Conservation (phyloP, 2,329 filamentous ascomycete species). For the Colletotrichum destructivum region DNA sequence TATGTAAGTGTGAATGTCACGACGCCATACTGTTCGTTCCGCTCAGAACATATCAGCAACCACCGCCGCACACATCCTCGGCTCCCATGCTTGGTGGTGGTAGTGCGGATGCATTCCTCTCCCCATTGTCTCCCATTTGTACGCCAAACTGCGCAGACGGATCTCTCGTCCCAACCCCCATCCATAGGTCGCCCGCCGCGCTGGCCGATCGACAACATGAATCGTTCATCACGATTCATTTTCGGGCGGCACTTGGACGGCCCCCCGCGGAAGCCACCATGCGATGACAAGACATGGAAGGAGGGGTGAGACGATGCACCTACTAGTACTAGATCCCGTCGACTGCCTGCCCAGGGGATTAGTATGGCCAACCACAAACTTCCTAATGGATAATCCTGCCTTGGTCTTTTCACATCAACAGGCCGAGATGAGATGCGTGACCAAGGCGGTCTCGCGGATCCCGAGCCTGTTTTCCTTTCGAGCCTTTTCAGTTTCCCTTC, state of each 20-base stretch:
- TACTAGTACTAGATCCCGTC: background rate
- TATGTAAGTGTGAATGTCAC: background rate
- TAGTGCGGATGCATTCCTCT: too few species aligned
- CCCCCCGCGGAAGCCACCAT: constrained; percentile 26
- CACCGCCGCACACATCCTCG: background rate
- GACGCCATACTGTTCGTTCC: background rate
- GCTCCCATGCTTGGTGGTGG: background rate
- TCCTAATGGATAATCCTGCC: background rate
- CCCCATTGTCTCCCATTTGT: background rate
- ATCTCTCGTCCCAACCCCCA: constrained; percentile 25
- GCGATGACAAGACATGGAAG: constrained; percentile 6
- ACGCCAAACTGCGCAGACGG: background rate
- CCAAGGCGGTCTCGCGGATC: too few species aligned
- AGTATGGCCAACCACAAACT: background rate
- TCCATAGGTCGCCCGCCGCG: background rate
- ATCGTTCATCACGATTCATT: constrained; percentile 30
- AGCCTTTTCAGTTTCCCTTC: constrained; percentile 2
- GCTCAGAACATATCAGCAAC: background rate
- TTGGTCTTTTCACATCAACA: too few species aligned
- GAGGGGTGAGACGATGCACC: constrained; percentile 31
- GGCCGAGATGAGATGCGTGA: too few species aligned
- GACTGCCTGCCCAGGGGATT: background rate
- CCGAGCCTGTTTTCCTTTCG: background rate
- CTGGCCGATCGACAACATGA: background rate
- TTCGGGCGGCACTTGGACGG: constrained; percentile 29